Base-by-base conservation (phyloP, 1,284 basidiomycete genomes). In the Trichosporon sp. region DNA sequence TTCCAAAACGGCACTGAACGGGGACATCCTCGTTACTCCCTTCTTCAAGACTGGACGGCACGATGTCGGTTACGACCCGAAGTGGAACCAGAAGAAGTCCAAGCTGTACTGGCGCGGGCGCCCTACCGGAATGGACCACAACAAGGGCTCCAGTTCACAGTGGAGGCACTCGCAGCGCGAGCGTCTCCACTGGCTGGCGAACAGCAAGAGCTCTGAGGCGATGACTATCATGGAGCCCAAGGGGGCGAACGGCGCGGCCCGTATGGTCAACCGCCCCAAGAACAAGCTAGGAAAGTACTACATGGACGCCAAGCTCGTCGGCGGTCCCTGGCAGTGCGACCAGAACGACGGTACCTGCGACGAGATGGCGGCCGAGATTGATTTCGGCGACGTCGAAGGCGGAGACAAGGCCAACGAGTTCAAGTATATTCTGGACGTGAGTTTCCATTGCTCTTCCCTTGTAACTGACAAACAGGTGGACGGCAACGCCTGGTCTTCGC, bases 21-120 rank as follows among this genome's bases (percentile, higher is more conserved):
- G 79, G 2, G 83, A 84, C 73, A 83, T 84, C 62, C 80, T 80
- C 7, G 76, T 83, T 18, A 83, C 83, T 0, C 83, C 83, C 0
- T 79, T 82, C n/a, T 81, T 80, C 8, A 74, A 75, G 58, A 80
- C 83, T 64, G 77, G 77, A 15, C 66, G 77, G n/a, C 72, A 78
- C 25, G 79, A 83, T 56, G 77, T 81, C 13, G 83, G 83, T 0
- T 71, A 73, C 12, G 83, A 83, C 72, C 81, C 79, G 0, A 75
- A 73, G 5, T 84, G 83, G 83, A 73, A 70, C 56, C 73, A 73
- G 56, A 83, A 83, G 75, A 77, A 70, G 23, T 76, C 76, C 60
- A 83, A 83, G 72, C 68, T 83, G 25, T 84, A 84, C 70, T 84
- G 83, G 83, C 79, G 83, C 29, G 83, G 83, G 56, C 74, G 80